Evolutionary conservation across 2,329 filamentous ascomycete species (phyloP).

Genomic region (Aspergillus luchuensis): DNA sequence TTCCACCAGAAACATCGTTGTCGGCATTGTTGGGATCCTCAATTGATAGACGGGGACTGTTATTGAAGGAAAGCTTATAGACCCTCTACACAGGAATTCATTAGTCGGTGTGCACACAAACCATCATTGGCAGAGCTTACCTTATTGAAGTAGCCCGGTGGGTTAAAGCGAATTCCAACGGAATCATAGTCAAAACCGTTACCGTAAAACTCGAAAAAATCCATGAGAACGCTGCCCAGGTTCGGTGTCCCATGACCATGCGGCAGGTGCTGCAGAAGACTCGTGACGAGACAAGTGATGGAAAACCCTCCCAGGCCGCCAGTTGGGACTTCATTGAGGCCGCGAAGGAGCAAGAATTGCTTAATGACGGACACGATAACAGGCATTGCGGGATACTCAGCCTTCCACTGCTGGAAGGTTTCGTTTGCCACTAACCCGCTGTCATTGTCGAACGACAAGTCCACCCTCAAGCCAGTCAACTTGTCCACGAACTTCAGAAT

Average conservation of each 20-base stretch:
- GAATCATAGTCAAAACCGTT: slow-evolving; percentile 71
- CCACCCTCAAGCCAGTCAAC: slow-evolving; percentile 77
- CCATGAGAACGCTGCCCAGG: slow-evolving; percentile 77
- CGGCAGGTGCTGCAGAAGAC: slow-evolving; percentile 79
- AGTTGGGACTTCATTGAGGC: slow-evolving; percentile 85
- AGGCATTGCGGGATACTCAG: slow-evolving; percentile 79
- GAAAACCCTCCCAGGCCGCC: slow-evolving; percentile 94
- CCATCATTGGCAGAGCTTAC: slow-evolving; percentile 43
- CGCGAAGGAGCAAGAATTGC: slow-evolving; percentile 86
- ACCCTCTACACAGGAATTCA: slow-evolving; percentile 22
- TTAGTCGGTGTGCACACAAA: slow-evolving; percentile 2
- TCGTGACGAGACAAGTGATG: slow-evolving; percentile 89
- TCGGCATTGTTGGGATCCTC: slow-evolving; percentile 82
- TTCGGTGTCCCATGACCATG: slow-evolving; percentile 68
- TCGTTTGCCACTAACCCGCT: slow-evolving; percentile 77
- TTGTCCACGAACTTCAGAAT: slow-evolving; percentile 88
- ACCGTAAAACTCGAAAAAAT: slow-evolving; percentile 89
- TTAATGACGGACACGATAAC: slow-evolving; percentile 86
- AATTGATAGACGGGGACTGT: slow-evolving; percentile 73
- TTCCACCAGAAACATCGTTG: slow-evolving; percentile 91
- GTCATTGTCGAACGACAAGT: slow-evolving; percentile 92
- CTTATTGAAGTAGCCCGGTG: slow-evolving; percentile 76
- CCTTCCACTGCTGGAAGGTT: slow-evolving; percentile 80
- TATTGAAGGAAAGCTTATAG: slow-evolving; percentile 56
- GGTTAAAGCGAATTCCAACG: slow-evolving; percentile 74